A percentile compares a stretch with the other conserved stretches of the same genome.
Conservation (phyloP, 331 rosid species). For the Cydonia oblonga region DNA sequence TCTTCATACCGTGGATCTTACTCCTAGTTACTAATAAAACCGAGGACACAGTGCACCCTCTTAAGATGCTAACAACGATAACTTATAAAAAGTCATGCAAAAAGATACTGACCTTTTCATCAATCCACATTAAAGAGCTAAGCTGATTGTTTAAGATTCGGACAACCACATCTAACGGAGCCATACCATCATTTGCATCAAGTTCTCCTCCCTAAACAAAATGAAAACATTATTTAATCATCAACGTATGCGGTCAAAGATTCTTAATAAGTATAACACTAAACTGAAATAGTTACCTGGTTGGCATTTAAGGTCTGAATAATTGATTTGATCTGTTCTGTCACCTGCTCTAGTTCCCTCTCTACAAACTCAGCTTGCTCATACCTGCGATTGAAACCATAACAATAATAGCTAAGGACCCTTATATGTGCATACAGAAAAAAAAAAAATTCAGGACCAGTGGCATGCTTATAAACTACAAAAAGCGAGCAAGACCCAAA, state of each 20-base stretch:
- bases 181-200: slow-evolving; percentile 56
- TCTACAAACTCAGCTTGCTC: slow-evolving; percentile 89
- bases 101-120: slow-evolving; percentile 72
- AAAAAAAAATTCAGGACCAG: background rate
- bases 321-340: slow-evolving; percentile 81
- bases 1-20: background rate
- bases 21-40: background rate
- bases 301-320: slow-evolving; percentile 76
- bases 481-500: background rate
- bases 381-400: slow-evolving; percentile 42
- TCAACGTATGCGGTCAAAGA: background rate
- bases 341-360: slow-evolving; percentile 90
- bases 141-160: slow-evolving; percentile 86
- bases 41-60: background rate
- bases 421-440: background rate
- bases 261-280: background rate
- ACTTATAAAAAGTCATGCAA: background rate
- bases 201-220: slow-evolving; percentile 77
- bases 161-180: slow-evolving; percentile 88
- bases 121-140: slow-evolving; percentile 92
- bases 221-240: slow-evolving; percentile 2
- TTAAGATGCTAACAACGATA: background rate
- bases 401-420: background rate
- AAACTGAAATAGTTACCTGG: slow-evolving; percentile 52
- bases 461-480: background rate